Evolutionary conservation across 108 stramenopile species (phyloP).

Genomic region (Chaetoceros muelleri): DNA sequence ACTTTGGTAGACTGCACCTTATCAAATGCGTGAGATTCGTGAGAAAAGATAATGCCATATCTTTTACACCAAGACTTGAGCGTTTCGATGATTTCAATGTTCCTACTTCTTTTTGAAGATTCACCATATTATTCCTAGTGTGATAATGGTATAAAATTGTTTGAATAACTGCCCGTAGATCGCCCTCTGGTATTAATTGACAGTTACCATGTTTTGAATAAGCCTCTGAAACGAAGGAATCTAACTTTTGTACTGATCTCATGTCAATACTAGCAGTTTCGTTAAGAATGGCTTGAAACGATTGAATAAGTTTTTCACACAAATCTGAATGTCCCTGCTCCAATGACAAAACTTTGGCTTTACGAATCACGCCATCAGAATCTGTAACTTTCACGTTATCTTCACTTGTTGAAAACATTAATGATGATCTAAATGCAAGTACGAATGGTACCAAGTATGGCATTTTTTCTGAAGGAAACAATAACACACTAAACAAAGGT

Average conservation of each 20-base stretch:
- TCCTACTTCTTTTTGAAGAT: background rate
- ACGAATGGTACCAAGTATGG: constrained; percentile 43
- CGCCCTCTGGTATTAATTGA: background rate
- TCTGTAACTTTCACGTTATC: background rate
- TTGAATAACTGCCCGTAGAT: background rate
- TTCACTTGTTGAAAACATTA: background rate
- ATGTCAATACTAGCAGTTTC: background rate
- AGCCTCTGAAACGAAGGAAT: background rate
- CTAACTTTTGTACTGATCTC: background rate
- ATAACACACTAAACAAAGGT: constrained; percentile 28
- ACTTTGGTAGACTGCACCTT: background rate
- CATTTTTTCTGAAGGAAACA: constrained; percentile 14
- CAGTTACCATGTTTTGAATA: background rate
- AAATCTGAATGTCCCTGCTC: background rate
- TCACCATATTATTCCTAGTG: background rate
- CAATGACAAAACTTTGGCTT: background rate
- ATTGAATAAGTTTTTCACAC: background rate
- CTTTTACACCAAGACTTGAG: too few species aligned
- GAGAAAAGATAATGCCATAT: too few species aligned
- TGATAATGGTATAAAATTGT: background rate
- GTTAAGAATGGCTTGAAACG: background rate
- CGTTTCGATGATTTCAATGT: background rate
- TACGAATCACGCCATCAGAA: background rate
- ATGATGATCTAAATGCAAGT: constrained; percentile 20
- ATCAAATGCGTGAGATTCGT: background rate